Base-by-base conservation (phyloP, 176 grass and related monocot species). In the Triticum aestivum region DNA sequence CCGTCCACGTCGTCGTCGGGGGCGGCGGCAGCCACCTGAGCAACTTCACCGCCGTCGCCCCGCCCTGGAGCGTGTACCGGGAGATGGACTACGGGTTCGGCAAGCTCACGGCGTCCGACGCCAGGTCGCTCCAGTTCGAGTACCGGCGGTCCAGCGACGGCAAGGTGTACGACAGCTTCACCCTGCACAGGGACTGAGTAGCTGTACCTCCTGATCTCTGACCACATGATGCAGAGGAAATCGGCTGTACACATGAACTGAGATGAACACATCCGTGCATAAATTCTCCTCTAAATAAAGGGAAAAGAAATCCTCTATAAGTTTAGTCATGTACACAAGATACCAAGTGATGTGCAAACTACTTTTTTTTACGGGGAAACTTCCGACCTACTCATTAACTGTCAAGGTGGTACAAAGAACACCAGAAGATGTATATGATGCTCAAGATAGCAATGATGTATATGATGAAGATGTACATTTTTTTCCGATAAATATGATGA, bases 131-230 rank as follows among this genome's bases (percentile, higher is more conserved):
- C 1, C 88, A 92, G 17, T 95, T 88, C 1, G 96, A 98, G 81
- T 98, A 98, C 78, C 93, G 89, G 69, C 81, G 79, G 20, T 93
- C 90, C 42, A 91, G 88, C 17, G 86, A 98, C 12, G 75, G 86
- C 9, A 44, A 67, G 54, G 96, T 95, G 14, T 89, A 98, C 32
- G 96, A 98, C 73, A 92, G 88, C 69, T 98, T 98, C 82, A 94
- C 84, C 10, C 37, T 98, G 17, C 76, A 91, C 23, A 87, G 51
- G 51, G 51, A 54, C 15, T 54, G 51, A 54, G 49, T 17, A 52
- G 14, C 49, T 17, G 14, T 51, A 51, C 14, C 14, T 5, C 6
- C 14, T 17, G 49, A 1, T 6, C 17, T 56, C 52, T 58, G 0
- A 58, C 17, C 54, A 52, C 11, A 11, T 15, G 49, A 52, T 52